Evolutionary conservation across 2,329 filamentous ascomycete species (phyloP).

Genomic region (Verruconis gallopava): DNA sequence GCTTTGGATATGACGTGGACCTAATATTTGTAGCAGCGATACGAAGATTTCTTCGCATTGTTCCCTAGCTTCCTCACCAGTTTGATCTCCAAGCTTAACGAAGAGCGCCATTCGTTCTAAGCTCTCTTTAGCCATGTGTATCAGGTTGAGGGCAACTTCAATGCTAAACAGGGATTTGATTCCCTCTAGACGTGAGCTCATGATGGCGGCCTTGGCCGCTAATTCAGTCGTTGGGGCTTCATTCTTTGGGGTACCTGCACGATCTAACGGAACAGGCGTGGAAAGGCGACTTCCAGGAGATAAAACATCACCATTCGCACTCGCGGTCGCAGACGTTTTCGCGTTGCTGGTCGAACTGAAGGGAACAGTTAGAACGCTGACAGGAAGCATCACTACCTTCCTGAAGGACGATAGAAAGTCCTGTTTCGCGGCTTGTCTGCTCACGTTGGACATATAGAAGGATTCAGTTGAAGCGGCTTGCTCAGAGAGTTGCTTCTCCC

Average conservation of each 20-base stretch:
- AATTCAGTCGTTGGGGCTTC: conserved; percentile 73
- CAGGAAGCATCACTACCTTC: conserved; percentile 98
- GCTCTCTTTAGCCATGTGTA: conserved; percentile 77
- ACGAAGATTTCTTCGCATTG: conserved; percentile 89
- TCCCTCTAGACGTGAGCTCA: conserved; percentile 86
- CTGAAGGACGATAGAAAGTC: conserved; percentile 95
- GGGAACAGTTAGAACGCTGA: conserved; percentile 63
- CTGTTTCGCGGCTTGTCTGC: conserved; percentile 86
- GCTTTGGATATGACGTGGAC: conserved; percentile 74
- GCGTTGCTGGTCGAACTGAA: conserved; percentile 33
- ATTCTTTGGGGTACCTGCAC: conserved; percentile 13
- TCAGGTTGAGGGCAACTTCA: conserved; percentile 79
- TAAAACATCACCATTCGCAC: conserved; percentile 16
- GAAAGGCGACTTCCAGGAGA: conserved; percentile 14
- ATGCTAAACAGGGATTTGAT: conserved; percentile 95
- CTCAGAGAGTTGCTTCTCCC: conserved; percentile 86
- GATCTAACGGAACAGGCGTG: conserved; percentile 9
- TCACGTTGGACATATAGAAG: conserved; percentile 92
- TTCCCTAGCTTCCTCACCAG: conserved; percentile 69
- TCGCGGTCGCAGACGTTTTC: conserved; percentile 20
- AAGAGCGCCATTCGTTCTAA: conserved; percentile 78
- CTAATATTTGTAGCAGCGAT: conserved; percentile 67
- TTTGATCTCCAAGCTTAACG: conserved; percentile 64
- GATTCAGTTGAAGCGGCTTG: conserved; percentile 85
- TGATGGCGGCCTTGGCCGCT: conserved; percentile 92